Evolutionary conservation across 202 grass and related monocot genomes (phyloP), one percentile per base, ranked within the genome.

Genomic region (Digitaria exilis): DNA sequence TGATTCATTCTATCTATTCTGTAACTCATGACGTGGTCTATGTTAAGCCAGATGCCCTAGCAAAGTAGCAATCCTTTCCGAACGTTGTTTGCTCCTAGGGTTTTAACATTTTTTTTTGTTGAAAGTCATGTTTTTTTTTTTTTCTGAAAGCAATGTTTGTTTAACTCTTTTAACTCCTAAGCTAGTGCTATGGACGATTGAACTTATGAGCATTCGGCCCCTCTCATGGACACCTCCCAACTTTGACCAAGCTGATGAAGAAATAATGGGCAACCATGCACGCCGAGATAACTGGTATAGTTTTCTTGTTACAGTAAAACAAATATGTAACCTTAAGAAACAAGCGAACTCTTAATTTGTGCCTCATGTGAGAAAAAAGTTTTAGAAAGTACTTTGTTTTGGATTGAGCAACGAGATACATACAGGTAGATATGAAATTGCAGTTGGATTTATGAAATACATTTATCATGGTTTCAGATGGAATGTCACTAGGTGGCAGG

Each of bases 11-110:
- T 81, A 5, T 34, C 17, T 81, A 3, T 34, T 63, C 55, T 49
- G 26, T 81, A 56, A 64, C 26, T 71, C 34, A 50, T 59, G 44
- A 70, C 50, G 65, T 0, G 11, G 22, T n/a, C 49, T 34, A 45
- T 44, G 1, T 12, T 45, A 52, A 82, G 39, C 66, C 78, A 73
- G 39, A 54, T 82, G 67, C 70, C 69, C 31, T 32, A 69, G 15
- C 19, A 69, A 80, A 69, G 64, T 57, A 37, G 59, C 16, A 73
- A 79, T 61, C 75, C 75, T 84, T 74, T 70, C 22, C 43, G 70
- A 63, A 63, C 71, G 84, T 28, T 72, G 34, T 14, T 55, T 80
- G 77, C 55, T 42, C n/a, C 48, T 68, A 80, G 48, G 42, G 62
- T 41, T 25, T 67, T 3, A 42, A 26, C 63, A n/a, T 12, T 67